phyloP scores from a whole-genome alignment of 352 stramenopile species.

The Globisporangium radiosum region DNA sequence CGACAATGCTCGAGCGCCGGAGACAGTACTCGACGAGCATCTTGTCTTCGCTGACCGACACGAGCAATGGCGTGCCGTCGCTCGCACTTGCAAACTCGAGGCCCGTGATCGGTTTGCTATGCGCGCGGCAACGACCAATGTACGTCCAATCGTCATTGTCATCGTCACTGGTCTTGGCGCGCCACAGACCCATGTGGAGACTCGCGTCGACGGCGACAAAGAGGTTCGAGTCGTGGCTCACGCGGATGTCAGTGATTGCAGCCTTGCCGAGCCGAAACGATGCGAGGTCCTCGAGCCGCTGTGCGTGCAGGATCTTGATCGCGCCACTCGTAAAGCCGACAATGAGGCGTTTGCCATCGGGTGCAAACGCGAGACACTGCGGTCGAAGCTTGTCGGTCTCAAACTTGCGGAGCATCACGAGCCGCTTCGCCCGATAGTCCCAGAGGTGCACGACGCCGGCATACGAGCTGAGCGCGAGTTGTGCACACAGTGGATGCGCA shows the following conservation, averaged over 20 bases:
- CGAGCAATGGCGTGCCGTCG: conserved; percentile 70
- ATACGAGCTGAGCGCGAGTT: conserved; percentile 78
- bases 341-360: conserved; percentile 69
- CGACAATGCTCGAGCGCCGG: conserved; percentile 67
- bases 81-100: conserved; percentile 79
- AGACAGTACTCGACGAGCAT: conserved; percentile 89
- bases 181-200: conserved; percentile 75
- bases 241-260: conserved; percentile 70
- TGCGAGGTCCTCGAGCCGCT: conserved; percentile 69
- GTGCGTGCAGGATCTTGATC: conserved; percentile 79
- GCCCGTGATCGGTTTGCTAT: conserved; percentile 81
- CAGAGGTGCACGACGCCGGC: conserved; percentile 87
- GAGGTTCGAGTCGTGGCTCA: conserved; percentile 63
- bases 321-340: conserved; percentile 83
- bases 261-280: conserved; percentile 62
- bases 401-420: conserved; percentile 83
- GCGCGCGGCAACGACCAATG: conserved; percentile 67
- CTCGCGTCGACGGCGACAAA: conserved; percentile 77
- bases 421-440: conserved; percentile 81
- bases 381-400: conserved; percentile 57
- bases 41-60: conserved; percentile 84
- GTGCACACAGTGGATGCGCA: conserved; percentile 60
- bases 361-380: conserved; percentile 77
- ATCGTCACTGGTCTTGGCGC: conserved; percentile 27
- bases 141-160: conserved; percentile 69